Percentiles rank a stretch among this genome's conserved stretches.
Conservation (phyloP, 106 monocot genomes). For the Agapanthus africanus region DNA sequence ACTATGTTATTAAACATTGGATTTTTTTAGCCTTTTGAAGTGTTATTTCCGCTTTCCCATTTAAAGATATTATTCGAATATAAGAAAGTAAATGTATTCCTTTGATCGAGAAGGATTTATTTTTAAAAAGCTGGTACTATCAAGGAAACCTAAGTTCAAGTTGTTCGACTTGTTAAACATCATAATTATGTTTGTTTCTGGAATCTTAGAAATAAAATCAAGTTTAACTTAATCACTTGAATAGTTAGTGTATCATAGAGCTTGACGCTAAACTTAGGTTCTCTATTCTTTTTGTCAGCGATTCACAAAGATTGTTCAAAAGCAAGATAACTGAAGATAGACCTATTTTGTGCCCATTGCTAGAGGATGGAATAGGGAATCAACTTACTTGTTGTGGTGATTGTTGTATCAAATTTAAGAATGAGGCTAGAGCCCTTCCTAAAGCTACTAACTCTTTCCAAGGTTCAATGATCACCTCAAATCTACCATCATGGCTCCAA, state of each 20-base stretch:
- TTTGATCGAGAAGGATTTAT: conserved; percentile 3
- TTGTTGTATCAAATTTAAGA: conserved; percentile 28
- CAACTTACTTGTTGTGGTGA: conserved; percentile 27
- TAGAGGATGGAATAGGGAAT: conserved; percentile 15
- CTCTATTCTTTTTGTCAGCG: conserved; percentile 10
- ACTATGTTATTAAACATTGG: no score
- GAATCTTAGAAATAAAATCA: background rate
- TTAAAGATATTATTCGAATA: background rate
- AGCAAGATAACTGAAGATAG: conserved; percentile 28
- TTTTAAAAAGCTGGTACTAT: background rate
- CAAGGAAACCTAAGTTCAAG: background rate
- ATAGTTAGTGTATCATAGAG: background rate
- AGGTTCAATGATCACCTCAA: conserved; percentile 22
- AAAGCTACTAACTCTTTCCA: conserved; percentile 13
- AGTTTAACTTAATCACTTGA: background rate
- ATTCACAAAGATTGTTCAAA: conserved; percentile 16
- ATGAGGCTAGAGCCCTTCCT: conserved; percentile 15
- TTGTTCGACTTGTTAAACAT: background rate
- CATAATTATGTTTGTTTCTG: background rate
- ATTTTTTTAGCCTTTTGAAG: background rate
- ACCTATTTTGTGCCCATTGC: conserved; percentile 12
- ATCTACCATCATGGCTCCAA: conserved; percentile 66
- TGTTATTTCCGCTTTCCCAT: background rate
- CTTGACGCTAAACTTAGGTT: conserved; percentile 5
- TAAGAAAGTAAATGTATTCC: background rate